These are phyloP conservation scores for Volvox africanus DNA, from an alignment of 139 green algal genomes.

Conservation along the genomic window DNA sequence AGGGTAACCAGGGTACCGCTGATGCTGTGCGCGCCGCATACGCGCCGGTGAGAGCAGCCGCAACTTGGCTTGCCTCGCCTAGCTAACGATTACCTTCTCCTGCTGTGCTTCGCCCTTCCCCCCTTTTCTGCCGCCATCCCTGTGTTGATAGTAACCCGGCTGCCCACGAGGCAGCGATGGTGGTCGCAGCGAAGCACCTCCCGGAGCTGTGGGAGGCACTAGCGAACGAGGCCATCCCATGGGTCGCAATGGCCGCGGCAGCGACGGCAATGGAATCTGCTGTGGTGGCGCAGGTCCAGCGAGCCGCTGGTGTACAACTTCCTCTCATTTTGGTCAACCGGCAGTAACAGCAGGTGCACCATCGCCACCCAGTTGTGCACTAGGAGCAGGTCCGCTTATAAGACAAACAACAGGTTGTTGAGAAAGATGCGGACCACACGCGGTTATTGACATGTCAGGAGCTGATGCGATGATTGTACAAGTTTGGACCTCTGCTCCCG, in stretches of 20 bases:
- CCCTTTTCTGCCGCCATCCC: background rate
- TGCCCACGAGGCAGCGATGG: background rate
- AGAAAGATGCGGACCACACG: too few species aligned
- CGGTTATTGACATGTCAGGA: too few species aligned
- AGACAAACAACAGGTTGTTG: too few species aligned
- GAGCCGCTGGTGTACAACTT: background rate
- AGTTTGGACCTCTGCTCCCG: too few species aligned
- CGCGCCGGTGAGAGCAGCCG: too few species aligned
- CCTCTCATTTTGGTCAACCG: background rate
- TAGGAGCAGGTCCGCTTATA: too few species aligned
- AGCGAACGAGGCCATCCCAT: conserved; percentile 21
- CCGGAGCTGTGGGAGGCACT: conserved; percentile 44
- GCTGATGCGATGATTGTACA: too few species aligned
- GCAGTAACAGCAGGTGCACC: background rate
- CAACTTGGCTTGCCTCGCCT: too few species aligned
- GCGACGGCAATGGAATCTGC: background rate
- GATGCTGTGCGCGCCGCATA: too few species aligned
- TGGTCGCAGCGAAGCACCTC: conserved; percentile 21
- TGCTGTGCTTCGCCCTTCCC: background rate
- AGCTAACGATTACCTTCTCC: too few species aligned
- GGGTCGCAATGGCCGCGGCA: conserved; percentile 1
- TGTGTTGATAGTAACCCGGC: background rate
- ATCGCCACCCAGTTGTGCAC: background rate
- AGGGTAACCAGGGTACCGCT: too few species aligned
- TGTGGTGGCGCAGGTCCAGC: background rate